phyloP scores from a whole-genome alignment of 169 alveolate genomes.

The Cryptosporidium bovis region DNA sequence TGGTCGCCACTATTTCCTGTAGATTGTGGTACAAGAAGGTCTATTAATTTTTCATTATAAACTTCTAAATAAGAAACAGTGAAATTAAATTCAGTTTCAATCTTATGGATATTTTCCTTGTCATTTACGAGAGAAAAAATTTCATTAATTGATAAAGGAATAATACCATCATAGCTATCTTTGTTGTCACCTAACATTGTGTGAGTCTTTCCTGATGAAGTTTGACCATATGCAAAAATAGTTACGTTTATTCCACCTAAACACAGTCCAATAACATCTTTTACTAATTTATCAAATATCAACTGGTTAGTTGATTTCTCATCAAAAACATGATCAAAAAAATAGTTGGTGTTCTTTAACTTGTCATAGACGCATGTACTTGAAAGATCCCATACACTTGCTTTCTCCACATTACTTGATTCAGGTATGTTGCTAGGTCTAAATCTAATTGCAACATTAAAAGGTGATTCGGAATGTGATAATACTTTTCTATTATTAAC shows the following conservation, averaged over 20 bases:
- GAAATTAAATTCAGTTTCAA: neutral
- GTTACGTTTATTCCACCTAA: conserved; percentile 91
- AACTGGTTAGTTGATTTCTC: conserved; percentile 35
- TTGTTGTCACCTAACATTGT: conserved; percentile 83
- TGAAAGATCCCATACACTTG: conserved; percentile 42
- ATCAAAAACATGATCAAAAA: conserved; percentile 52
- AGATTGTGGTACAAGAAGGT: conserved; percentile 71
- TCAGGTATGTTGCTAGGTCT: conserved; percentile 29
- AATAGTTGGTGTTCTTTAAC: conserved; percentile 2
- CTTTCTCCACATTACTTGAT: neutral
- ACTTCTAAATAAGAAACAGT: conserved; percentile 78
- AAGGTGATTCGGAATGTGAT: conserved; percentile 28
- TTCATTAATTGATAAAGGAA: conserved; percentile 61
- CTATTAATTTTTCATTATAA: conserved; percentile 79
- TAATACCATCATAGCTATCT: conserved; percentile 68
- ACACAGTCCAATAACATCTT: conserved; percentile 79
- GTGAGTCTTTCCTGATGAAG: conserved; percentile 91
- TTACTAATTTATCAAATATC: conserved; percentile 73
- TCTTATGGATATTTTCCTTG: neutral
- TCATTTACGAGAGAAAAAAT: conserved; percentile 3
- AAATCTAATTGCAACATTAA: conserved; percentile 66
- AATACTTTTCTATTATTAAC: neutral
- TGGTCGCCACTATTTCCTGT: neutral
- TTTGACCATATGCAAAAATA: conserved; percentile 90
- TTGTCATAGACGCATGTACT: conserved; percentile 23